These are phyloP conservation scores for Odonthalia washingtoniensis DNA, from an alignment of 31 red algal genomes.

Conservation along the genomic window DNA sequence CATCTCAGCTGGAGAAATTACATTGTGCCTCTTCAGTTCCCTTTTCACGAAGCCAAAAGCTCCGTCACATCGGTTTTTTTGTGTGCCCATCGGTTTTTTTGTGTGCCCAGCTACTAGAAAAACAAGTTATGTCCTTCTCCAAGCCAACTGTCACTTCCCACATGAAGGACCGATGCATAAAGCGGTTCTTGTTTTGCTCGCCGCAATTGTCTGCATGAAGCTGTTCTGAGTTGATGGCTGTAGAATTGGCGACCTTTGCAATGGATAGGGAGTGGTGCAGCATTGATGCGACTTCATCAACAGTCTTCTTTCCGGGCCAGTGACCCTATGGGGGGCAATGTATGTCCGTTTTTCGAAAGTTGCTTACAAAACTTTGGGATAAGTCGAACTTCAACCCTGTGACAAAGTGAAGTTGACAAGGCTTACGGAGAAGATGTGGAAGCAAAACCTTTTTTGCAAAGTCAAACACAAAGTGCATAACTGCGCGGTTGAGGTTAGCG, in stretches of 20 bases:
- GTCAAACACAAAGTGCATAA: slow-evolving; percentile 24
- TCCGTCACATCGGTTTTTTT: slow-evolving; percentile 42
- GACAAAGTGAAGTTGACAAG: slow-evolving; percentile 5
- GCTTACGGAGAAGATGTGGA: neutral
- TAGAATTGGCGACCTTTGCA: neutral
- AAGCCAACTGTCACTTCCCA: slow-evolving; percentile 13
- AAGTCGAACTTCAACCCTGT: too few species aligned
- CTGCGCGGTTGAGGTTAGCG: neutral
- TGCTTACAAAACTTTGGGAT: neutral
- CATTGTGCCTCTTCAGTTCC: slow-evolving; percentile 41
- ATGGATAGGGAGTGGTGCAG: slow-evolving; percentile 23
- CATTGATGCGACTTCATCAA: slow-evolving; percentile 43
- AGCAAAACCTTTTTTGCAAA: slow-evolving; percentile 51
- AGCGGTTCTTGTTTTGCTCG: slow-evolving; percentile 46
- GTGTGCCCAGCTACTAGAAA: slow-evolving; percentile 50
- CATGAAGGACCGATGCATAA: slow-evolving; percentile 40
- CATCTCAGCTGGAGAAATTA: slow-evolving; percentile 36
- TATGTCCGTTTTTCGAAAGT: neutral
- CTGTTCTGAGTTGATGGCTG: neutral
- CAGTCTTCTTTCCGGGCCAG: slow-evolving; percentile 44
- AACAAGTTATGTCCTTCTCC: slow-evolving; percentile 31
- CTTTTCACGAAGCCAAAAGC: too few species aligned
- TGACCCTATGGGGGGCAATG: slow-evolving; percentile 32
- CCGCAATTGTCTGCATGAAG: slow-evolving; percentile 48
- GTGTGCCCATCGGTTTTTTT: too few species aligned